Evolutionary conservation across 345 rosid genomes (phyloP), one percentile per base, ranked within the genome.

Genomic region (Linum tenue): DNA sequence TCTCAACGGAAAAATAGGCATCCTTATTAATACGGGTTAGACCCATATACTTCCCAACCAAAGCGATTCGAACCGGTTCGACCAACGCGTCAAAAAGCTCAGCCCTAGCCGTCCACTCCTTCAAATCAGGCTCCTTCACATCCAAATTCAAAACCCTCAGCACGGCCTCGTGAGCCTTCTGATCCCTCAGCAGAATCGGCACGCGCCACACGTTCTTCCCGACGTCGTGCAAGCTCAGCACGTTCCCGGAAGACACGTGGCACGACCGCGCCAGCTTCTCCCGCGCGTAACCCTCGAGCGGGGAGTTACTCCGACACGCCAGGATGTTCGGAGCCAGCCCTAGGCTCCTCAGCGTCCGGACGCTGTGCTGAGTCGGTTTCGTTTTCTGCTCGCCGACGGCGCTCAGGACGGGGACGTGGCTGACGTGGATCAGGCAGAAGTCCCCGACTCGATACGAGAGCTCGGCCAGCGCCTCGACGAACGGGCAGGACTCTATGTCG

Each of bases 301-400:
- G 61, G 42, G 42, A 15, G 11, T n/a, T 41, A 79, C 92, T 90
- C 51, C 99, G 90, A 79, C 99, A 94, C 74, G 92, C 99, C 73
- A 94, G 78, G 62, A 94, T 84, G 64, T 88, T 70, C 14, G 99
- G 99, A 22, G 84, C 76, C 88, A 94, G 73, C 60, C 99, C 99
- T 64, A 86, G 86, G 64, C 91, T 92, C 78, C 92, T 81, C 7
- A 94, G 79, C 66, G 84, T 88, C 38, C 88, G 76, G 72, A 94
- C 97, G 64, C 99, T 88, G 60, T 90, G 99, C 75, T 94, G 99
- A 10, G 99, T 94, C 55, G 99, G 99, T 77, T 94, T 94, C 69
- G 99, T 94, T 87, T 94, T 94, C 97, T 94, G 81, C 7, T 95
- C 99, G 39, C 99, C 99, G 55, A 95, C 99, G 58, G 86, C 98